These are phyloP conservation scores for Amphibolis antarctica DNA, from an alignment of 106 monocot genomes.

Conservation along the genomic window DNA sequence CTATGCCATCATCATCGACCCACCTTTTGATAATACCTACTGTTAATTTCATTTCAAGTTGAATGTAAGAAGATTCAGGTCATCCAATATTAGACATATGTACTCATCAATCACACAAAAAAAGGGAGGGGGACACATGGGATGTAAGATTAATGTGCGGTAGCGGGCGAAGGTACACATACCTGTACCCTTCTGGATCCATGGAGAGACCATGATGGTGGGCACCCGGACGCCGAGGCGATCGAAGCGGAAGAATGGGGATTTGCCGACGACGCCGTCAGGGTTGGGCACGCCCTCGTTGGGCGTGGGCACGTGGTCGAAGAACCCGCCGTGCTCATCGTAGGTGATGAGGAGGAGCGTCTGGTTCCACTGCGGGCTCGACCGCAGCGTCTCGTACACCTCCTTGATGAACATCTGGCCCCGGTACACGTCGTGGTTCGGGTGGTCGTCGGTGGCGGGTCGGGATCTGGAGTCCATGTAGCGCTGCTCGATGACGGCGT, in stretches of 20 bases:
- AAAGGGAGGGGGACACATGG: too few species aligned
- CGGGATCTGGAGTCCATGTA: slow-evolving; percentile 48
- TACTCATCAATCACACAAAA: too few species aligned
- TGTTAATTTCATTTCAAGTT: too few species aligned
- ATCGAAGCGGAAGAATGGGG: slow-evolving; percentile 60
- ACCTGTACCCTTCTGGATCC: slow-evolving; percentile 91
- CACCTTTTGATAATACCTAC: too few species aligned
- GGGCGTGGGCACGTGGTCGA: slow-evolving; percentile 70
- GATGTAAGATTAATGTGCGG: too few species aligned
- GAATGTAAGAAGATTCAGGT: too few species aligned
- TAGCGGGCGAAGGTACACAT: too few species aligned
- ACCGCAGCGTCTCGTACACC: slow-evolving; percentile 56
- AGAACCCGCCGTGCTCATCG: slow-evolving; percentile 82
- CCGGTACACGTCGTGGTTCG: slow-evolving; percentile 80
- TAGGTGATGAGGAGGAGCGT: slow-evolving; percentile 64
- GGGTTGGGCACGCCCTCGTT: slow-evolving; percentile 56
- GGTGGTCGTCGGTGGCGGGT: slow-evolving; percentile 79
- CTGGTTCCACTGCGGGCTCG: slow-evolving; percentile 76
- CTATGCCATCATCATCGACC: too few species aligned
- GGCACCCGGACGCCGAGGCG: slow-evolving; percentile 69
- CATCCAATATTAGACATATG: too few species aligned
- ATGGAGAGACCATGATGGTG: slow-evolving; percentile 73
- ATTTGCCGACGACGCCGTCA: slow-evolving; percentile 53
- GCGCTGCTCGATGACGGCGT: slow-evolving; percentile 68
- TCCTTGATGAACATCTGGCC: slow-evolving; percentile 79